A percentile compares a stretch with the other conserved stretches of the same genome.
Evolutionary conservation across 2,329 filamentous ascomycete genomes (phyloP).

Genomic region (Monascus ruber): DNA sequence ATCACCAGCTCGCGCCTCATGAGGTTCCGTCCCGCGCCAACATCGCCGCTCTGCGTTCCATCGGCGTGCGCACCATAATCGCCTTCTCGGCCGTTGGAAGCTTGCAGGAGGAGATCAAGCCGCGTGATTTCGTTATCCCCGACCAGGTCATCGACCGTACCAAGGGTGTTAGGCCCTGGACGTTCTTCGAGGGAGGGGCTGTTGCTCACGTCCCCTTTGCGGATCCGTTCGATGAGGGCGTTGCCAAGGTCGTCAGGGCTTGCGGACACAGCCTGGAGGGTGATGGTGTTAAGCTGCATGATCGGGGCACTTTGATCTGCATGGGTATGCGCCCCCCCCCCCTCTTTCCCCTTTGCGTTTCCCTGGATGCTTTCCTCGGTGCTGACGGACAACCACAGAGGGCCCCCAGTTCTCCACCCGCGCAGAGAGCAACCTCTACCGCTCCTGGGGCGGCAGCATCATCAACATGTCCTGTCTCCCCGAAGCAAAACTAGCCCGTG

Average conservation of each 20-base stretch:
- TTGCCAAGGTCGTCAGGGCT: conserved; percentile 64
- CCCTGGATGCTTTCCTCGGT: background rate
- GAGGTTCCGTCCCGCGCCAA: conserved; percentile 93
- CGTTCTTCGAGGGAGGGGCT: conserved; percentile 73
- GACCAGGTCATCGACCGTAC: conserved; percentile 97
- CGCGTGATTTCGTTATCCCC: conserved; percentile 91
- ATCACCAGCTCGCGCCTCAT: conserved; percentile 85
- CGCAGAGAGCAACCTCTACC: conserved; percentile 91
- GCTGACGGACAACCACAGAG: conserved; percentile 43
- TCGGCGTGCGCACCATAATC: conserved; percentile 84
- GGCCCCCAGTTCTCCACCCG: conserved; percentile 97
- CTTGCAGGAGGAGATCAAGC: conserved; percentile 82
- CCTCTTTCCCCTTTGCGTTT: conserved; percentile 1
- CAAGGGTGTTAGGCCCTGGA: conserved; percentile 87
- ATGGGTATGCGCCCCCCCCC: conserved; percentile 57
- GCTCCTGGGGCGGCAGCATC: conserved; percentile 80
- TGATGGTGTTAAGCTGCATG: conserved; percentile 74
- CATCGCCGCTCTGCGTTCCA: conserved; percentile 85
- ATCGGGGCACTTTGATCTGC: conserved; percentile 74
- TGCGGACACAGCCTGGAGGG: conserved; percentile 71
- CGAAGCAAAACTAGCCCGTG: conserved; percentile 88
- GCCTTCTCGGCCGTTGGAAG: conserved; percentile 93
- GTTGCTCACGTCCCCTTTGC: conserved; percentile 93
- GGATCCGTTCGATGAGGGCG: conserved; percentile 76
- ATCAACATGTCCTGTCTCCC: conserved; percentile 98